Conservation (phyloP, 257 asterid genomes). For the Przewalskia tangutica region DNA sequence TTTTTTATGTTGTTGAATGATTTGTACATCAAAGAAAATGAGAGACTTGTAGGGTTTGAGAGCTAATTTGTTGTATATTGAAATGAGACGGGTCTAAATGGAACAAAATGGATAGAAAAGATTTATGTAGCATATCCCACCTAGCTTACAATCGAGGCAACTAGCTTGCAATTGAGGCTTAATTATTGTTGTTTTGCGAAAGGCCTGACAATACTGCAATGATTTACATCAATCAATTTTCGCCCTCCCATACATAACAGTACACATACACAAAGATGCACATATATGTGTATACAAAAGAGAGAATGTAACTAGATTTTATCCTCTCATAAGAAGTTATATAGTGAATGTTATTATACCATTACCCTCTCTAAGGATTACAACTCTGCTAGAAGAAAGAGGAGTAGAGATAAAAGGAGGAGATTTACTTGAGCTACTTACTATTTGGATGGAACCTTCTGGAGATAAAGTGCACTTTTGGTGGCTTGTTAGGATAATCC, state of each 20-base stretch:
- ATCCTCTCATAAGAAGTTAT: neutral
- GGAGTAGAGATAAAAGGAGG: neutral
- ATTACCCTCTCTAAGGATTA: neutral
- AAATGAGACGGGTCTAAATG: neutral
- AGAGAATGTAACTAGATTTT: neutral
- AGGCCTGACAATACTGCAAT: neutral
- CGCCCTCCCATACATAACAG: neutral
- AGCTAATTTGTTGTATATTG: neutral
- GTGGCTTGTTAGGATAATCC: constrained; percentile 91
- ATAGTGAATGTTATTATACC: neutral
- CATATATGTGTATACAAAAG: neutral
- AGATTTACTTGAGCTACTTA: constrained; percentile 28
- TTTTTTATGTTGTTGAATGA: neutral
- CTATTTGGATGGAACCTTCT: constrained; percentile 95
- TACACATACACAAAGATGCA: neutral
- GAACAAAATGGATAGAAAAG: neutral
- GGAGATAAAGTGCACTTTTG: constrained; percentile 68
- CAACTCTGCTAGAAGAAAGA: neutral
- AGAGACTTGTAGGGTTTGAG: neutral
- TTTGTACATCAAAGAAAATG: neutral
- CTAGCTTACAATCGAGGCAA: neutral
- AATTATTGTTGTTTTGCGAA: neutral
- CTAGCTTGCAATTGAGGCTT: neutral
- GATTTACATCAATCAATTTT: neutral
- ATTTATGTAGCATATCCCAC: neutral